Evolutionary conservation across 2,329 filamentous ascomycete genomes (phyloP), one percentile per base, ranked within the genome.

Genomic region (Didymella segeticola): DNA sequence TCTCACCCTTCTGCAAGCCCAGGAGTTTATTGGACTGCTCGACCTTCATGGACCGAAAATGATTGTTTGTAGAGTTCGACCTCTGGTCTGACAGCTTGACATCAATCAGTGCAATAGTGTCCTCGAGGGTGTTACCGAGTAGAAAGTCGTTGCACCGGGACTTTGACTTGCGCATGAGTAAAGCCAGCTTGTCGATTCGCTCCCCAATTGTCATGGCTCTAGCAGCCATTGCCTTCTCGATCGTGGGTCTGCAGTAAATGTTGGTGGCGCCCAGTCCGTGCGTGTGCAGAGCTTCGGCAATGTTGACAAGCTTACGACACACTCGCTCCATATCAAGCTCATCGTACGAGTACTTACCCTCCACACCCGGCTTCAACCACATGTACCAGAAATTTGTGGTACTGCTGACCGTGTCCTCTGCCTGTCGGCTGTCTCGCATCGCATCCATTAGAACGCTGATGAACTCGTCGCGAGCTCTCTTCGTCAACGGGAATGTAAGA

Each of bases 321-420:
- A 48, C 15, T 7, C 36, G 27, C 27, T 48, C 46, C 46, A 48
- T 48, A 8, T 48, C 36, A 4, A 34, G 1, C 10, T 48, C 46
- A 14, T 48, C n/a, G 20, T 33, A 48, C 2, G n/a, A 11, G 14
- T 17, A 48, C 11, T 11, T 26, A 4, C 29, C 19, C 5, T 25
- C 36, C 3, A 33, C 4, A n/a, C 14, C 11, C 2, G 20, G 23
- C 17, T 39, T 31, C 33, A 43, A 41, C 51, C 67, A 30, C 19
- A 68, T 10, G 9, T 48, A 17, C 15, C 34, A 19, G 22, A 25
- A 48, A 20, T 48, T 29, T 0, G 27, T 31, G 2, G 46, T 48
- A 5, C 20, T 10, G 2, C 25, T 30, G 27, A 48, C 19, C 7
- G 3, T 31, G 12, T 48, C 46, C 4, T 41, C 26, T 4, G 46